These are phyloP conservation scores for Lactarius sp. DNA, from an alignment of 768 basidiomycete genomes.

Conservation along the genomic window DNA sequence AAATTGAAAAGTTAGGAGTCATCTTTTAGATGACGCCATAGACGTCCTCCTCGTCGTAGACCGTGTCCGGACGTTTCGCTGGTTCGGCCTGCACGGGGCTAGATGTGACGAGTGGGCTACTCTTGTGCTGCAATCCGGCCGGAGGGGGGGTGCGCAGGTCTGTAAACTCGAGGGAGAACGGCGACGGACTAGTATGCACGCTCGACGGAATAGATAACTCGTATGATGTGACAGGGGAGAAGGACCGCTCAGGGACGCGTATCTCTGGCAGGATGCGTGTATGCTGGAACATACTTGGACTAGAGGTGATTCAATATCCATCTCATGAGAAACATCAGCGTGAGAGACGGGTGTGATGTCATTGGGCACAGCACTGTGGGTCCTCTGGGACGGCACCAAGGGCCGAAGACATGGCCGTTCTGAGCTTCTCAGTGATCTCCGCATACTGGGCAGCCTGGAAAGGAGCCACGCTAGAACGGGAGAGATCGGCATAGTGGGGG, in stretches of 20 bases:
- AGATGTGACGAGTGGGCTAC: constrained; percentile 21
- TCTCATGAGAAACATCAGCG: constrained; percentile 7
- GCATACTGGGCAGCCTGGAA: too few species aligned
- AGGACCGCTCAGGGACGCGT: constrained; percentile 40
- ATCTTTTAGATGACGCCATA: too few species aligned
- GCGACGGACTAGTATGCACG: constrained; percentile 27
- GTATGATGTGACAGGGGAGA: constrained; percentile 36
- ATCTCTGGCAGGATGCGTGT: constrained; percentile 53
- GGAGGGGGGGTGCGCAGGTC: constrained; percentile 25
- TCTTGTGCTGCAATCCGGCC: constrained; percentile 24
- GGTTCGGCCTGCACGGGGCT: constrained; percentile 4
- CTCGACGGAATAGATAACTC: constrained; percentile 28
- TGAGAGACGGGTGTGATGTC: neutral
- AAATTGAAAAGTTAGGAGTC: too few species aligned
- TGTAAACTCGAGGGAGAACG: constrained; percentile 27
- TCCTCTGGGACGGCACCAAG: too few species aligned
- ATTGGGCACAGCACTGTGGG: constrained; percentile 26
- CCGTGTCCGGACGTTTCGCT: constrained; percentile 6
- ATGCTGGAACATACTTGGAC: constrained; percentile 32
- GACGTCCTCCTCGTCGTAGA: too few species aligned
- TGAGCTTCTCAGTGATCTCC: too few species aligned
- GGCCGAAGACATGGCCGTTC: too few species aligned
- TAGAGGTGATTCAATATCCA: constrained; percentile 27
- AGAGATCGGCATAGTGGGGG: too few species aligned
- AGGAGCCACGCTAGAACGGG: too few species aligned